Evolutionary conservation across 331 rosid genomes (phyloP), one percentile per base, ranked within the genome.

Genomic region (Quercus lobata): DNA sequence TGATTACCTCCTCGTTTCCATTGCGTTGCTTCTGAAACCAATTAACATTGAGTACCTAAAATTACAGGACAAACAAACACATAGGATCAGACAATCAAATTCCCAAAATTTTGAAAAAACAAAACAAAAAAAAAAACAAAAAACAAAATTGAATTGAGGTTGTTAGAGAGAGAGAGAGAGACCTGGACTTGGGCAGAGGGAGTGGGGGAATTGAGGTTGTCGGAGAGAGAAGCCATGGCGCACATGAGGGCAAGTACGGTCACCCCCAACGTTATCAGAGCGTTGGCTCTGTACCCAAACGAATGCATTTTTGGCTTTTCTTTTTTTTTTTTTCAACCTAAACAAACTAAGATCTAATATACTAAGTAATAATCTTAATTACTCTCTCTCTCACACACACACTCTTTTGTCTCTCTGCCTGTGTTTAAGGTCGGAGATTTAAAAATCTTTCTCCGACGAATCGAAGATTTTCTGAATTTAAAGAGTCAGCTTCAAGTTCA

Each of bases 21-120:
- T 88, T 86, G 27, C 91, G 92, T 86, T 93, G 99, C 90, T 88
- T 91, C 90, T 90, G 97, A 81, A 96, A 96, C 99, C 98, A 96
- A 82, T 91, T 91, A 74, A 91, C 83, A 54, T 91, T 90, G 82
- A 93, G 80, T 2, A 95, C 97, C 98, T 92, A 62, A 56, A 61
- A 75, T 11, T 3, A 41, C 11, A 75, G 12, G 46, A 41, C 1
- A 60, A 56, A 24, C 29, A 60, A 60, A 60, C 16, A 15, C 30
- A 9, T 14, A 60, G 68, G 7, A 60, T 60, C 68, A 60, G 68
- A 12, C 15, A 60, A 22, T 0, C 54, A 49, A 60, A 24, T 5
- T 14, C 32, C 32, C 3, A 2, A 4, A 60, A 60, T 10, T 22
- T 21, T 9, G 37, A 18, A 8, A 12, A 15, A 69, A 78, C 0